Evolutionary conservation across 805 yeast species (phyloP).

Genomic region (Cyberlindnera meyerae): DNA sequence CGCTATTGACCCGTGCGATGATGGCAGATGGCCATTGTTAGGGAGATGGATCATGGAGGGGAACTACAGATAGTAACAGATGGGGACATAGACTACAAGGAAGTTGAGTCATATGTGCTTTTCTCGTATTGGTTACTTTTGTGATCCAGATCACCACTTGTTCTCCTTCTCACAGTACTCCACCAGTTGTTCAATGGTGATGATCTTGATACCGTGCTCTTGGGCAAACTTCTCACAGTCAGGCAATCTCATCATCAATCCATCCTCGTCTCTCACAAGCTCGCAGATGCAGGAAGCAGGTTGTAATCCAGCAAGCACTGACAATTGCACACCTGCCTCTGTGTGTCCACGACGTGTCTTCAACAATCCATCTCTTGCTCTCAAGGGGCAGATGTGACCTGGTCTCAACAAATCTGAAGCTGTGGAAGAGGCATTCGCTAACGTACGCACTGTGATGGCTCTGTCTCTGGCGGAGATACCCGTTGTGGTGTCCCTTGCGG

Average conservation of each 20-base stretch:
- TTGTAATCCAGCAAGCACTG: slow-evolving; percentile 66
- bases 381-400: slow-evolving; percentile 89
- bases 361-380: slow-evolving; percentile 86
- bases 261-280: slow-evolving; percentile 87
- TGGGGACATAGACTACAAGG: no score
- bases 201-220: slow-evolving; percentile 57
- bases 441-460: slow-evolving; percentile 68
- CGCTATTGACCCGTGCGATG: not conserved
- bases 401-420: slow-evolving; percentile 79
- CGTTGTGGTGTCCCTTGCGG: slow-evolving; percentile 78
- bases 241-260: slow-evolving; percentile 88
- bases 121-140: no score
- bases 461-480: slow-evolving; percentile 96
- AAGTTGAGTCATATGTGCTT: no score
- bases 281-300: slow-evolving; percentile 95
- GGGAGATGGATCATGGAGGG: no score
- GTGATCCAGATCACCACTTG: slow-evolving; percentile 14
- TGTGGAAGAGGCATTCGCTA: slow-evolving; percentile 56
- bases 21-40: no score
- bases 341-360: slow-evolving; percentile 89
- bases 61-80: no score
- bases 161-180: slow-evolving; percentile 37
- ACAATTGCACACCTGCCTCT: slow-evolving; percentile 91
- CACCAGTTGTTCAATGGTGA: slow-evolving; percentile 73
- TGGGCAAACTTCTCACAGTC: slow-evolving; percentile 74